Conservation (phyloP, 1,284 basidiomycete species). For the Marasmius tenuissimus region DNA sequence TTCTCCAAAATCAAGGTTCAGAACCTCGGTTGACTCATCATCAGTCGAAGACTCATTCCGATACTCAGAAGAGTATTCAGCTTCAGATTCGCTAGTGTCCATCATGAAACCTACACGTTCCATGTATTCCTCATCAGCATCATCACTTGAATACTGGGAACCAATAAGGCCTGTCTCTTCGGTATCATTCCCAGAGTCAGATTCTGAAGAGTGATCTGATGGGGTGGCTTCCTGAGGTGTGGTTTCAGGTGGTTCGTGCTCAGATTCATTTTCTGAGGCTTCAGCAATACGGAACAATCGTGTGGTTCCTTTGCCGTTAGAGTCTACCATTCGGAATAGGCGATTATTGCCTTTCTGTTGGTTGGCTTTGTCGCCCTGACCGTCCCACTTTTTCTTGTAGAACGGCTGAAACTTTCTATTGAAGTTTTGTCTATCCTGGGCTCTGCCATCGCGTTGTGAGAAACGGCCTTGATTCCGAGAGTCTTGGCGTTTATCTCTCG, state of each 20-base stretch:
- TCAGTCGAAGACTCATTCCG: too few relatives aligned
- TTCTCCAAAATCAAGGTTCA: not conserved
- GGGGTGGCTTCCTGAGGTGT: too few relatives aligned
- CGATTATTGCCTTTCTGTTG: conserved; percentile 16
- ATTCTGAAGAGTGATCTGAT: too few relatives aligned
- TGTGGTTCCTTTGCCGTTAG: not conserved
- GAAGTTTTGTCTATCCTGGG: conserved; percentile 7
- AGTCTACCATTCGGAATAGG: not conserved
- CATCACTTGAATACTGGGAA: not conserved
- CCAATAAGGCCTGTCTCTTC: not conserved
- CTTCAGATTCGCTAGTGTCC: too few relatives aligned
- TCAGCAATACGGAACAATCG: not conserved
- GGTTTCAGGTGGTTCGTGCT: conserved; percentile 16
- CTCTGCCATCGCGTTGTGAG: not conserved
- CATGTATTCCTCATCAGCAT: not conserved
- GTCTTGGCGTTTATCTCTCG: not conserved
- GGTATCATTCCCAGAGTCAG: not conserved
- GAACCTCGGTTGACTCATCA: not conserved
- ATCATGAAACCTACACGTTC: not conserved
- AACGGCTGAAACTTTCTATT: conserved; percentile 19
- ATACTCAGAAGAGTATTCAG: too few relatives aligned
- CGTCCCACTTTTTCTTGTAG: conserved; percentile 16
- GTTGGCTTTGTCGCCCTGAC: too few relatives aligned
- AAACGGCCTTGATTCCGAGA: too few relatives aligned
- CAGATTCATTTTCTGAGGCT: conserved; percentile 5